A percentile compares a stretch with the other conserved stretches of the same genome.
Conservation (phyloP, 331 rosid genomes). For the Cydonia oblonga region DNA sequence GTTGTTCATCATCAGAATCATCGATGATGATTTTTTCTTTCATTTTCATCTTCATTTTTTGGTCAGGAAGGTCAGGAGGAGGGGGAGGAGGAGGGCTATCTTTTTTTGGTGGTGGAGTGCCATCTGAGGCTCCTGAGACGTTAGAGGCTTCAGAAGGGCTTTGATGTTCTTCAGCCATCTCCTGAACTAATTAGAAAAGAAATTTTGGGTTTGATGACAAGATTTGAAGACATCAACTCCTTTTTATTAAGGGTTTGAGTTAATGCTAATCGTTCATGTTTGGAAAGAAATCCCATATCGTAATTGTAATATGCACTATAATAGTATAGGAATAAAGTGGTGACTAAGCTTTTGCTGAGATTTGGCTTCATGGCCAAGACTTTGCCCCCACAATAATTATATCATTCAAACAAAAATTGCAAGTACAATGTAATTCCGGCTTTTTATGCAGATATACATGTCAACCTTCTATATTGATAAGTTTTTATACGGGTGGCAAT, state of each 20-base stretch:
- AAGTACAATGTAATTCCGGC: background rate
- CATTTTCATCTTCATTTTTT: conserved; percentile 5
- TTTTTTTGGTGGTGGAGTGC: background rate
- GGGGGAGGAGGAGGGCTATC: background rate
- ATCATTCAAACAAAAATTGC: background rate
- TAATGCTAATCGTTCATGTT: conserved; percentile 14
- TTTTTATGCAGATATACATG: background rate
- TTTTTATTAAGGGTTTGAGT: conserved; percentile 27
- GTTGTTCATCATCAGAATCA: background rate
- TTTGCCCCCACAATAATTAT: background rate
- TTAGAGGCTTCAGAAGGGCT: conserved; percentile 22
- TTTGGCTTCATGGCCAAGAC: background rate
- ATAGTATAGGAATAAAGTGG: conserved; percentile 6
- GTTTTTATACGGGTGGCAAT: background rate
- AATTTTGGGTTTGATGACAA: conserved; percentile 1
- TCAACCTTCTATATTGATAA: conserved; percentile 6
- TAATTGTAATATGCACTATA: conserved; percentile 2
- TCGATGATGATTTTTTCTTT: conserved; percentile 6
- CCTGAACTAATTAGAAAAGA: background rate
- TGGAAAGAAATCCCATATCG: conserved; percentile 22
- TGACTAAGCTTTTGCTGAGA: background rate
- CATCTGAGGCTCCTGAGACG: conserved; percentile 24
- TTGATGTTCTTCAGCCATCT: conserved; percentile 6
- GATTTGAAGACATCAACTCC: conserved; percentile 1
- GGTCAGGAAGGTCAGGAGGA: background rate